phyloP scores from a whole-genome alignment of 192 early-diverging fungal genomes.

The Geosiphon pyriformis region DNA sequence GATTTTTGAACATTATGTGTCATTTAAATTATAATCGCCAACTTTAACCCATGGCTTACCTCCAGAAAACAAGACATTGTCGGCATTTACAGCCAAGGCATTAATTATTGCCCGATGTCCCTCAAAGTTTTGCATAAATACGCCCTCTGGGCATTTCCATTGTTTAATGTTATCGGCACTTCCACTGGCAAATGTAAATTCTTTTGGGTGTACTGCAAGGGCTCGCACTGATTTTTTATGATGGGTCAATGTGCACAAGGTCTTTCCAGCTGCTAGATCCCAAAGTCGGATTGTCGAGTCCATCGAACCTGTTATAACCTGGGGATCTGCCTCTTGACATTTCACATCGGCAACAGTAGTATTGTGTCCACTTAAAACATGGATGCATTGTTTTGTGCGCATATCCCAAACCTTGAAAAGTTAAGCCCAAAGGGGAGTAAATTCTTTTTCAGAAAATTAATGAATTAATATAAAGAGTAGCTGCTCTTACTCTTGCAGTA shows the following conservation, averaged over 20 bases:
- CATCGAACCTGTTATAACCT: constrained; percentile 91
- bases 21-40: too few species aligned
- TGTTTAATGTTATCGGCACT: constrained; percentile 93
- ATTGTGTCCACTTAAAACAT: constrained; percentile 82
- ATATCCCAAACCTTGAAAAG: constrained; percentile 88
- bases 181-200: constrained; percentile 88
- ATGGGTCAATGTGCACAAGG: constrained; percentile 89
- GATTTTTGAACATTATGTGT: too few species aligned
- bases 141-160: constrained; percentile 93
- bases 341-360: constrained; percentile 82
- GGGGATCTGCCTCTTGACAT: constrained; percentile 93
- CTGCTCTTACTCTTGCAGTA: constrained; percentile 71
- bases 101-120: constrained; percentile 89
- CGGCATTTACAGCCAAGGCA: constrained; percentile 79
- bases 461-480: not conserved
- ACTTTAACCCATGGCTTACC: too few species aligned
- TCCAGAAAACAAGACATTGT: constrained; percentile 92
- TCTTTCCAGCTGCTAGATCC: constrained; percentile 97
- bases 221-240: constrained; percentile 97
- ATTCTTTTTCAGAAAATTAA: not conserved
- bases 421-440: not conserved
- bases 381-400: constrained; percentile 89
- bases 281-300: constrained; percentile 92
- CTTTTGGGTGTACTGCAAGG: constrained; percentile 85
- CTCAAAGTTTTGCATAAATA: constrained; percentile 92